phyloP scores from a whole-genome alignment of 306 rosid genomes.

The Arachis hypogaea region DNA sequence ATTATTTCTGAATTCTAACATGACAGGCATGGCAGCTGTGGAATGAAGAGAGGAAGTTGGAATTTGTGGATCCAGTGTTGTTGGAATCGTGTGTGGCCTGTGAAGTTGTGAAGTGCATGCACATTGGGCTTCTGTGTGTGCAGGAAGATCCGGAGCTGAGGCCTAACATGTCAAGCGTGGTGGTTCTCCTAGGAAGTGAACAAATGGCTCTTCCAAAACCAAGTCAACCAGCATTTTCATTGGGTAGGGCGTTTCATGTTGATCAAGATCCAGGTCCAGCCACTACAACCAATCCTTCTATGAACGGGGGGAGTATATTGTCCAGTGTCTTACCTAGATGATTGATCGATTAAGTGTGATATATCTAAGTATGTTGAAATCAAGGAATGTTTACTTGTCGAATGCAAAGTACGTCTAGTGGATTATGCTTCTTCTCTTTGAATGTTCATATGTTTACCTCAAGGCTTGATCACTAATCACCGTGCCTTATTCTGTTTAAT shows the following conservation, averaged over 20 bases:
- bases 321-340: slow-evolving; percentile 41
- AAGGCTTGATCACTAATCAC: too few relatives aligned
- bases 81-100: slow-evolving; percentile 27
- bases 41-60: slow-evolving; percentile 50
- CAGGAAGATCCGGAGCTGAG: slow-evolving; percentile 59
- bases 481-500: too few relatives aligned
- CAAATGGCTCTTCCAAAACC: slow-evolving; percentile 50
- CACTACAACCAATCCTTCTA: slow-evolving; percentile 25
- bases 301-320: slow-evolving; percentile 20
- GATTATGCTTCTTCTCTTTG: too few relatives aligned
- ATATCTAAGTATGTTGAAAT: too few relatives aligned
- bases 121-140: slow-evolving; percentile 61
- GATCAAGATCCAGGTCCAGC: background rate
- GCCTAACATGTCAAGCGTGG: slow-evolving; percentile 56
- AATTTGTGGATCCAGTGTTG: slow-evolving; percentile 52
- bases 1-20: background rate
- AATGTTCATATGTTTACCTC: too few relatives aligned
- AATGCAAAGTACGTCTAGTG: background rate
- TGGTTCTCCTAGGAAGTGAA: slow-evolving; percentile 46
- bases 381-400: background rate
- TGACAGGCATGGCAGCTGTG: slow-evolving; percentile 59
- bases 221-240: slow-evolving; percentile 50
- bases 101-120: slow-evolving; percentile 48
- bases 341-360: background rate
- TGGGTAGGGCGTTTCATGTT: slow-evolving; percentile 24